Percentiles rank a stretch among this genome's conserved stretches.
These are phyloP conservation scores for Xylariaceae sp. DNA, from an alignment of 2,329 filamentous ascomycete genomes.

Conservation along the genomic window DNA sequence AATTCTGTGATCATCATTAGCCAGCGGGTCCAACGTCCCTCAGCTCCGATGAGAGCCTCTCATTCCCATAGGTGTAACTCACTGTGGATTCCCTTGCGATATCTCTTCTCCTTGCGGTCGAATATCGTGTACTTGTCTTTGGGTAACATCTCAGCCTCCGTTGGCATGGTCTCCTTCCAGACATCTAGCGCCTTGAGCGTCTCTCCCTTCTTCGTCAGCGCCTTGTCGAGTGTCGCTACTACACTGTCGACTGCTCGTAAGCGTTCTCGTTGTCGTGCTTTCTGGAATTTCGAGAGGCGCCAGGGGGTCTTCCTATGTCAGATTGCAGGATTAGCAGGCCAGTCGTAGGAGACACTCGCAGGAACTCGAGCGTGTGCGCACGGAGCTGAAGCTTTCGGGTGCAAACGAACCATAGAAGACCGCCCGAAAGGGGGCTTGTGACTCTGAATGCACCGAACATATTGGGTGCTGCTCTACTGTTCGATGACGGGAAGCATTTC, in stretches of 20 bases:
- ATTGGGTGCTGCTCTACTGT: conserved; percentile 7
- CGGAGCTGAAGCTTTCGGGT: no score
- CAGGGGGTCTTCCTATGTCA: conserved; percentile 81
- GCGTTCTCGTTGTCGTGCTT: conserved; percentile 78
- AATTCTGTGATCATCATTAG: conserved; percentile 50
- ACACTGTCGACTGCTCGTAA: conserved; percentile 82
- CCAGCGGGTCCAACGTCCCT: no score
- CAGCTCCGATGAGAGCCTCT: no score
- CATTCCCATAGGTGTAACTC: conserved; percentile 41
- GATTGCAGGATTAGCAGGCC: neutral
- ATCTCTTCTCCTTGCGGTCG: conserved; percentile 91
- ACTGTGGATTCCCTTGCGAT: conserved; percentile 98
- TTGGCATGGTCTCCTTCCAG: conserved; percentile 96
- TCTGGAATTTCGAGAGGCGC: conserved; percentile 89
- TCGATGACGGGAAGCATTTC: neutral
- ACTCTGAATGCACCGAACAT: conserved; percentile 86
- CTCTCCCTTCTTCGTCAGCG: conserved; percentile 69
- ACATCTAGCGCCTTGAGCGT: conserved; percentile 73
- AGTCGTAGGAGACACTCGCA: neutral
- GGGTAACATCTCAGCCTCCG: conserved; percentile 90
- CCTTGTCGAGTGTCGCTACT: conserved; percentile 76
- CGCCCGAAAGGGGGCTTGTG: conserved; percentile 70
- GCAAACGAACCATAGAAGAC: conserved; percentile 71
- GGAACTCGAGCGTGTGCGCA: no score
- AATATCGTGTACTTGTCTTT: conserved; percentile 98